These are phyloP conservation scores for Cercospora canescens DNA, from an alignment of 2,329 filamentous ascomycete genomes.

Conservation along the genomic window DNA sequence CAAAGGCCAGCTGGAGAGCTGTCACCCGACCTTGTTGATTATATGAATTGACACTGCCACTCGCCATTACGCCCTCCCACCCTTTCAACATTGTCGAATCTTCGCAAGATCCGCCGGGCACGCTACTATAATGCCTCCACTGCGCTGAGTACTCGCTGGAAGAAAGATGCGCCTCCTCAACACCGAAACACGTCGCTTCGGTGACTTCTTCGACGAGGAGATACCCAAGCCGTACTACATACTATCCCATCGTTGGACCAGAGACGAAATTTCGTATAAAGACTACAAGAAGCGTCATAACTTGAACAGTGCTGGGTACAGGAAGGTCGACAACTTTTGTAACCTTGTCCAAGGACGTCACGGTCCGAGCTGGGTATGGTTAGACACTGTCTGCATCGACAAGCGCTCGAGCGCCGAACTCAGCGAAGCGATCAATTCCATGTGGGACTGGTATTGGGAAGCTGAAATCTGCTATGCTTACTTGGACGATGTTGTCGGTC, in stretches of 20 bases:
- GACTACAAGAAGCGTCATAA: not conserved
- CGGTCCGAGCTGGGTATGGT: not conserved
- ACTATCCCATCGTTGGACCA: slow-evolving; percentile 1
- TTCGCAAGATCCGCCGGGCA: too few species aligned
- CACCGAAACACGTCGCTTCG: not conserved
- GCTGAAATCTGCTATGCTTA: not conserved
- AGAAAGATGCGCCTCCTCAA: slow-evolving; percentile 7
- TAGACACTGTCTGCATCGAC: not conserved
- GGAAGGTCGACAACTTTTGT: not conserved
- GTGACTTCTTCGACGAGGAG: not conserved
- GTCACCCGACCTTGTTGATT: too few species aligned
- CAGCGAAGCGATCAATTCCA: not conserved
- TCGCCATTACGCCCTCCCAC: too few species aligned
- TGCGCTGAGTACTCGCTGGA: not conserved
- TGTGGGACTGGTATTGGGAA: not conserved
- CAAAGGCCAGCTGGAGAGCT: too few species aligned
- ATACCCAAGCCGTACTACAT: not conserved
- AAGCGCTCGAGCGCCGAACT: not conserved
- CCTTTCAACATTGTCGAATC: too few species aligned
- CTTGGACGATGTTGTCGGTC: not conserved
- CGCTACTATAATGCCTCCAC: too few species aligned
- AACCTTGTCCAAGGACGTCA: not conserved
- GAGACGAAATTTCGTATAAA: not conserved
- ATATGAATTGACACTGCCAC: too few species aligned
- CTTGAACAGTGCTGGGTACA: not conserved